Evolutionary conservation across 2,329 filamentous ascomycete species (phyloP).

Genomic region (Chrysosporium queenslandicum): DNA sequence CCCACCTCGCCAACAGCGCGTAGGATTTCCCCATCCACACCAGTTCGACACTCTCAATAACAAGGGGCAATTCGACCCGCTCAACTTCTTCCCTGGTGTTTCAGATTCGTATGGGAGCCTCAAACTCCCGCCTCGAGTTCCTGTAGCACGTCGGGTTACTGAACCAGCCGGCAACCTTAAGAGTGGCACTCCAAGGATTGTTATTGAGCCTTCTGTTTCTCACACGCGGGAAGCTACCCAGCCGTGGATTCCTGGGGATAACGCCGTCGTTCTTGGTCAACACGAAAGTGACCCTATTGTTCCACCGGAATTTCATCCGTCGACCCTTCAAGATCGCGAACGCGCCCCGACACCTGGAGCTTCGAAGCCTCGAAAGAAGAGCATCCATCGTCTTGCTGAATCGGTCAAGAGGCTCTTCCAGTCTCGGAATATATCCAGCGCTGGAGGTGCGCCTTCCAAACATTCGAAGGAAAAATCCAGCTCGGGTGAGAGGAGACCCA

Average conservation of each 20-base stretch:
- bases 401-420: slow-evolving; percentile 10
- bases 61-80: slow-evolving; percentile 14
- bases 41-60: slow-evolving; percentile 17
- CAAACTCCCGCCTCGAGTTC: slow-evolving; percentile 9
- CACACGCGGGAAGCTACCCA: neutral
- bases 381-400: slow-evolving; percentile 9
- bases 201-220: slow-evolving; percentile 1
- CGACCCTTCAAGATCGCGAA: neutral
- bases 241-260: neutral
- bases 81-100: slow-evolving; percentile 17
- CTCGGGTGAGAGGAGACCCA: neutral
- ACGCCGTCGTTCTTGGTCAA: neutral
- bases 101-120: slow-evolving; percentile 8
- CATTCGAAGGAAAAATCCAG: neutral
- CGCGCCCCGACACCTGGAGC: neutral
- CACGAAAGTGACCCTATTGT: slow-evolving; percentile 1
- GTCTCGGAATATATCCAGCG: slow-evolving; percentile 14
- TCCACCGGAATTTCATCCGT: neutral
- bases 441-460: neutral
- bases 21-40: slow-evolving; percentile 14
- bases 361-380: slow-evolving; percentile 8
- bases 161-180: neutral
- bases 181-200: neutral
- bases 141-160: slow-evolving; percentile 1
- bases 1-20: neutral